These are phyloP conservation scores for Trichoderma breve DNA, from an alignment of 2,329 filamentous ascomycete genomes.

Conservation along the genomic window DNA sequence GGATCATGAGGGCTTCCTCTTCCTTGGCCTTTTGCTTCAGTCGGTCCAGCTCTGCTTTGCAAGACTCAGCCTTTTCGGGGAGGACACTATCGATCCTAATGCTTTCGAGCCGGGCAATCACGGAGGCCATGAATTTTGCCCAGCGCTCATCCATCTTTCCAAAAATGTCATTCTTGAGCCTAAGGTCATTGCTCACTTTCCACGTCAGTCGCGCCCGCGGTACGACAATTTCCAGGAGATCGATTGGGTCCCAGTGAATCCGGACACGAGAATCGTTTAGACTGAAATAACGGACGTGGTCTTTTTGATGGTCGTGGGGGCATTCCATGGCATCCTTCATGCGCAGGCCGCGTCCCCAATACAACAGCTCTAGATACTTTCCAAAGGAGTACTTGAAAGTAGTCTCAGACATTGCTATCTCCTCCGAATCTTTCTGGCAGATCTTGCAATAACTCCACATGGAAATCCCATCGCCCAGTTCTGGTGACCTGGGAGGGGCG, in stretches of 20 bases:
- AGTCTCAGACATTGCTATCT: slow-evolving; percentile 86
- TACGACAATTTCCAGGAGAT: slow-evolving; percentile 90
- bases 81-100: slow-evolving; percentile 91
- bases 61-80: slow-evolving; percentile 80
- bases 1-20: slow-evolving; percentile 71
- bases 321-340: slow-evolving; percentile 69
- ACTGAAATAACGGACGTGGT: slow-evolving; percentile 91
- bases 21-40: slow-evolving; percentile 78
- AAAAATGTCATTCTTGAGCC: slow-evolving; percentile 90
- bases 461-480: slow-evolving; percentile 64
- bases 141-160: slow-evolving; percentile 76
- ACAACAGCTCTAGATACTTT: slow-evolving; percentile 95
- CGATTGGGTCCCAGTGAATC: slow-evolving; percentile 89
- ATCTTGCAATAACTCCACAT: slow-evolving; percentile 98
- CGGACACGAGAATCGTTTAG: slow-evolving; percentile 81
- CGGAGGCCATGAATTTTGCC: slow-evolving; percentile 82
- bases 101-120: slow-evolving; percentile 76
- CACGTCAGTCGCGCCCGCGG: slow-evolving; percentile 88
- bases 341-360: slow-evolving; percentile 85
- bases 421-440: slow-evolving; percentile 85
- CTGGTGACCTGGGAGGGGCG: slow-evolving; percentile 39
- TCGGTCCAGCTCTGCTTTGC: slow-evolving; percentile 75
- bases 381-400: slow-evolving; percentile 99
- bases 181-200: slow-evolving; percentile 94
- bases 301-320: slow-evolving; percentile 85